phyloP scores from a whole-genome alignment of 2,329 filamentous ascomycete genomes.

The Lizonia empirigonia region DNA sequence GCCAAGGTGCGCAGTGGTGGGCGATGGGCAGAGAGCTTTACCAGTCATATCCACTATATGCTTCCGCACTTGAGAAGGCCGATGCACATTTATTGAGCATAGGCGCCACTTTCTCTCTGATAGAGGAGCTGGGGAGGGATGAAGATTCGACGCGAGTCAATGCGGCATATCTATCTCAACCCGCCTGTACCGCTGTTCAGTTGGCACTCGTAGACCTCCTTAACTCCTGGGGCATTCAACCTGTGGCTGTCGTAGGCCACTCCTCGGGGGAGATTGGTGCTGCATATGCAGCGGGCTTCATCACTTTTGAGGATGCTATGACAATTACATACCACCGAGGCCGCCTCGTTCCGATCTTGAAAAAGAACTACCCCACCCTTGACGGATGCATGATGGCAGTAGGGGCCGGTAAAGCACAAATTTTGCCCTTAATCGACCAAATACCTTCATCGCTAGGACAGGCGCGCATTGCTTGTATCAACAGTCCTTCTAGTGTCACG shows the following conservation, averaged over 20 bases:
- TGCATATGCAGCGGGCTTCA: constrained; percentile 34
- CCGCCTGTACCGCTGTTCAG: constrained; percentile 37
- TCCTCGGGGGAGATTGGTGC: constrained; percentile 42
- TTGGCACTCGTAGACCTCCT: constrained; percentile 36
- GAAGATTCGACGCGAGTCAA: constrained; percentile 26
- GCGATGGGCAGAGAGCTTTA: constrained; percentile 32
- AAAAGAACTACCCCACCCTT: constrained; percentile 23
- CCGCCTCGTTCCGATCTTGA: constrained; percentile 27
- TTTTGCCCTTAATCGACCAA: constrained; percentile 22
- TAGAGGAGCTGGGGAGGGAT: constrained; percentile 31
- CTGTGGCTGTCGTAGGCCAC: constrained; percentile 36
- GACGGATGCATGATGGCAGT: constrained; percentile 33
- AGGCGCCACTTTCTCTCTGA: constrained; percentile 7
- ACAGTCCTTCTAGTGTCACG: constrained; percentile 52
- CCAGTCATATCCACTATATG: constrained; percentile 11
- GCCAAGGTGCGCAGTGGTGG: constrained; percentile 39
- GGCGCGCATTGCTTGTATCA: constrained; percentile 40
- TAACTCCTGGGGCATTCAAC: constrained; percentile 30
- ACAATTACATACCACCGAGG: constrained; percentile 36
- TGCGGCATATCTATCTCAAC: constrained; percentile 32
- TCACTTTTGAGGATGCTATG: constrained; percentile 29
- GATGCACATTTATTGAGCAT: constrained; percentile 2
- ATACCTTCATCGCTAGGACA: constrained; percentile 14
- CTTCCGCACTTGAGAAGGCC: constrained; percentile 7
- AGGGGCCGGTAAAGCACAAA: constrained; percentile 22